Evolutionary conservation across 495 filamentous ascomycete species (phyloP), one percentile per base, ranked within the genome.

Genomic region (Aspergillus heteromorphus): DNA sequence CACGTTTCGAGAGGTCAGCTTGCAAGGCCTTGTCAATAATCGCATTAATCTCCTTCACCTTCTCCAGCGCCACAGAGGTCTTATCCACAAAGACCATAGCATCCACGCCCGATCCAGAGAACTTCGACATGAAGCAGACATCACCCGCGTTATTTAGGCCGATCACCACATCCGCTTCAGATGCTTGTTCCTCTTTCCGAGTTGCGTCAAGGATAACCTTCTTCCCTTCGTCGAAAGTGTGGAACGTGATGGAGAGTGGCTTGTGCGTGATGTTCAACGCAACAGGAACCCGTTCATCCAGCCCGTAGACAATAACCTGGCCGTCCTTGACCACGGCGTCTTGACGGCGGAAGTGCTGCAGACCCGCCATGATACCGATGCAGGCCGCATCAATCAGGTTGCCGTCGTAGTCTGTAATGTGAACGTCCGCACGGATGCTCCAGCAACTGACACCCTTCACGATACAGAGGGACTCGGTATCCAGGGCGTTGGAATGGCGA

Each of bases 391-490:
- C 91, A 13, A 92, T 83, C 20, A 98, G 76, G 56, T 88, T 88
- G 20, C 93, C 93, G 63, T 96, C 92, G 69, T 88, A 88, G 45
- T 88, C 87, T 14, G 96, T 77, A 34, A 97, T 82, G 70, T 97
- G 93, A 2, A 97, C 80, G 62, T 95, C 90, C 5, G 90, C 91
- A 20, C 89, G 87, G 48, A 98, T 78, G 45, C 81, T 83, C 88
- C 93, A 98, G 72, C 87, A 91, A 69, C 92, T 95, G 50, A 86
- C 76, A 13, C 89, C 91, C 20, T 93, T 91, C 19, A 97, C 71
- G 13, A 98, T 88, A 67, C 93, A 98, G 25, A 98, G 81, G 1
- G 91, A 95, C 73, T 98, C 93, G 23, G 91, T 96, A 65, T 96
- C 91, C 20, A 98, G 79, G 9, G 93, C 93, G 56, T 83, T 83